phyloP scores from a whole-genome alignment of 441 rosid genomes.

The Adansonia rubrostipa region DNA sequence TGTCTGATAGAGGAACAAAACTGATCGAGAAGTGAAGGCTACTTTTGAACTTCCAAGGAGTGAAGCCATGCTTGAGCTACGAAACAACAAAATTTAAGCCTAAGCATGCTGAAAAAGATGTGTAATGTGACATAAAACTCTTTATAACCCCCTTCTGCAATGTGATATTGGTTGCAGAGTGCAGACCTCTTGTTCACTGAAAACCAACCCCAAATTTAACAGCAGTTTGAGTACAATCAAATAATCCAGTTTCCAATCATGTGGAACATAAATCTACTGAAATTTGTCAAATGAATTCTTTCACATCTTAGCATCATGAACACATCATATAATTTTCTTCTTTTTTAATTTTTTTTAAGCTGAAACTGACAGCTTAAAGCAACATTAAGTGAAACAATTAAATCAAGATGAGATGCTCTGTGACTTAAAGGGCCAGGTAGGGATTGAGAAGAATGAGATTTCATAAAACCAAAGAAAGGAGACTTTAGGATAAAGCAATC shows the following conservation, averaged over 20 bases:
- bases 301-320: not conserved
- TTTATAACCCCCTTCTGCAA: not conserved
- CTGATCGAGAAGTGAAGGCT: conserved; percentile 2
- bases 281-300: not conserved
- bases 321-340: not conserved
- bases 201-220: not conserved
- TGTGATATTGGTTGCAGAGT: not conserved
- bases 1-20: conserved; percentile 12
- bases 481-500: not conserved
- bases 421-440: not conserved
- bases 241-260: not conserved
- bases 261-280: not conserved
- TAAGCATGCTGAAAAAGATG: not conserved
- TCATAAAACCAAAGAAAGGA: not conserved
- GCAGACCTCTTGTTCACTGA: not conserved
- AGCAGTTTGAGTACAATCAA: not conserved
- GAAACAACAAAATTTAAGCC: not conserved
- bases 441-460: not conserved
- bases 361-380: conserved; percentile 4
- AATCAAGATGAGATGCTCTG: not conserved
- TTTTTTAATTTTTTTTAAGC: not conserved
- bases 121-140: not conserved
- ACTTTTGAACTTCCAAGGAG: not conserved
- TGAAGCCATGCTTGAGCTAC: not conserved
- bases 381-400: not conserved